Conservation (phyloP, 2,329 filamentous ascomycete species). For the Tolypocladium endophyticum region DNA sequence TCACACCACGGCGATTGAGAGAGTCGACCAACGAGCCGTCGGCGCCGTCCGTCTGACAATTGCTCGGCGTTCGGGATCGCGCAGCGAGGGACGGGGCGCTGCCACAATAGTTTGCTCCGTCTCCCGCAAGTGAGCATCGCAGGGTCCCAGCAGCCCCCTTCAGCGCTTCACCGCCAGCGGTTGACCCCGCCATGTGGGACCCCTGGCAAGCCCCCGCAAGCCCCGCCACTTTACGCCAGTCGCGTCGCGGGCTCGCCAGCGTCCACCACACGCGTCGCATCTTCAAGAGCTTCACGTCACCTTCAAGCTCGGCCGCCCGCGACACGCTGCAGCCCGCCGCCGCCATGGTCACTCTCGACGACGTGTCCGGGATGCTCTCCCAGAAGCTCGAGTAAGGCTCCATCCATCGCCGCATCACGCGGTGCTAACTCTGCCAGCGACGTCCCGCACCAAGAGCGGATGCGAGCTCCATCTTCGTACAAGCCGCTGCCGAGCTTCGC, state of each 20-base stretch:
- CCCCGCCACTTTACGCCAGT: background rate
- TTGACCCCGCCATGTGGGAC: background rate
- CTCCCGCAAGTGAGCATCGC: background rate
- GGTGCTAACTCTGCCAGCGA: constrained; percentile 11
- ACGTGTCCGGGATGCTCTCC: constrained; percentile 21
- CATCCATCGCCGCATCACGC: background rate
- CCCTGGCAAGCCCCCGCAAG: background rate
- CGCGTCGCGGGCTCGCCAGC: background rate
- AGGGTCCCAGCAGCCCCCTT: background rate
- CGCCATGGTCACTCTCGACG: constrained; percentile 23
- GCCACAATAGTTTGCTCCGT: background rate
- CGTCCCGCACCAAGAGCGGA: constrained; percentile 27
- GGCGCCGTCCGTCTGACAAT: background rate
- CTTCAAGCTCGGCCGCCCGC: background rate
- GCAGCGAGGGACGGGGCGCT: background rate
- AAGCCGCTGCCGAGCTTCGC: constrained; percentile 65
- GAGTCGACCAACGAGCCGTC: background rate
- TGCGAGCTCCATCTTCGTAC: constrained; percentile 52
- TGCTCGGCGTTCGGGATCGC: background rate
- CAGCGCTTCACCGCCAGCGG: background rate
- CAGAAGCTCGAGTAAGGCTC: constrained; percentile 20
- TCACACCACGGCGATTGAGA: background rate
- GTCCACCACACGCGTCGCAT: background rate
- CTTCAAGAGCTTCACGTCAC: background rate
- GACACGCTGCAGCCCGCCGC: background rate